Base-by-base conservation (phyloP, 768 basidiomycete genomes). In the Galerina sulciceps region DNA sequence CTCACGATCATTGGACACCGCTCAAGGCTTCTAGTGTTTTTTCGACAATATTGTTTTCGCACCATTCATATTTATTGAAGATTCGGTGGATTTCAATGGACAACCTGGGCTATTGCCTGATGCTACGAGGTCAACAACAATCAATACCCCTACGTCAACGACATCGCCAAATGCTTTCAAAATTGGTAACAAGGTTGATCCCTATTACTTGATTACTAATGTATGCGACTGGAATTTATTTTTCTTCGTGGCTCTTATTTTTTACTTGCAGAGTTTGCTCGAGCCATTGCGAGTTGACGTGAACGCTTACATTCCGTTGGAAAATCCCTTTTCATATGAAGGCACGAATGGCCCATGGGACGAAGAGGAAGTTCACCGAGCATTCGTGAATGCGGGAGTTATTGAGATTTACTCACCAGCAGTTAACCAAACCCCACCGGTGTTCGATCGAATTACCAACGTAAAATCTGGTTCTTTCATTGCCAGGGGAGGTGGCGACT, bases 21-120 rank as follows among this genome's bases (percentile, higher is more conserved):
- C n/a, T n/a, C n/a, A 53, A 59, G 53, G 49, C 48, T 38, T 40
- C 3, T 64, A 97, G 94, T 96, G 90, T 65, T 95, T 94, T 71
- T 99, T 90, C 71, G 97, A 99, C 75, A 98, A 99, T 67, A 96
- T 96, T 58, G 86, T 94, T 17, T 95, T 94, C 72, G 92, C 93
- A 23, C 96, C 95, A 0, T 99, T 99, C 75, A 91, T 98, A 52
- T 98, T 95, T 65, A 90, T 98, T 60, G 97, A 98, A 70, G 94
- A 96, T 69, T 89, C 92, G 11, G 65, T 87, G 43, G 93, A 96
- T 63, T 79, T 83, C 18, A 87, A 84, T 64, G 84, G 82, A 26
- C 82, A 85, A 61, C 78, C 77, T 35, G 80, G 79, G n/a, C 65
- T 81, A 48, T 61, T 76, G 31, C 64, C 77, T 1, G 86, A 90